Evolutionary conservation across 495 filamentous ascomycete genomes (phyloP).

Genomic region (Hypoxylon subgilvum): DNA sequence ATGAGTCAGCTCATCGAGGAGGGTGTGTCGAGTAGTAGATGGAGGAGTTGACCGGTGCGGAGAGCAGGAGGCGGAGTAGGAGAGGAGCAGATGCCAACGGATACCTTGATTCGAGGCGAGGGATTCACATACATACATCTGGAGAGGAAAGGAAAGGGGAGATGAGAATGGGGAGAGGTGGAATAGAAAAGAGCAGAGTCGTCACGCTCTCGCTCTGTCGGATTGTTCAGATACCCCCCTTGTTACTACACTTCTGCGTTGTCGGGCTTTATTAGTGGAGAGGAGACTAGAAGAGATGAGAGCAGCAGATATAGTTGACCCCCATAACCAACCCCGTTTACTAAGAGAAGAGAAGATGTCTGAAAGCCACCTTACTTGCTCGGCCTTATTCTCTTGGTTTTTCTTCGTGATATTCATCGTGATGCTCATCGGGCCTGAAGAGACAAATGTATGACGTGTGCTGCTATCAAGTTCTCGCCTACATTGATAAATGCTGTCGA

Average conservation of each 20-base stretch:
- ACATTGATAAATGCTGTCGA: too few species aligned
- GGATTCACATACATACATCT: too few species aligned
- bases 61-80: background rate
- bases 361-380: constrained; percentile 1
- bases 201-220: constrained; percentile 2
- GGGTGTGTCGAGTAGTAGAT: background rate
- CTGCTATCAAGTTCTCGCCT: too few species aligned
- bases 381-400: too few species aligned
- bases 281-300: background rate
- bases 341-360: constrained; percentile 13
- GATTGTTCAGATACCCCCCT: constrained; percentile 31
- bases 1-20: constrained; percentile 3
- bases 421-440: too few species aligned
- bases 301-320: constrained; percentile 2
- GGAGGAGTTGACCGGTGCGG: background rate
- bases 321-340: constrained; percentile 7
- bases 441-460: too few species aligned
- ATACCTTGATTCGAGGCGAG: background rate
- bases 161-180: background rate
- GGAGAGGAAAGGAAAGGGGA: background rate
- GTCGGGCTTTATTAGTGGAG: background rate
- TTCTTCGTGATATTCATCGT: too few species aligned
- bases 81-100: too few species aligned
- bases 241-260: constrained; percentile 3
- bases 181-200: background rate